These are phyloP conservation scores for Apiotrichum akiyoshidainum DNA, from an alignment of 1,284 basidiomycete species.

Conservation along the genomic window DNA sequence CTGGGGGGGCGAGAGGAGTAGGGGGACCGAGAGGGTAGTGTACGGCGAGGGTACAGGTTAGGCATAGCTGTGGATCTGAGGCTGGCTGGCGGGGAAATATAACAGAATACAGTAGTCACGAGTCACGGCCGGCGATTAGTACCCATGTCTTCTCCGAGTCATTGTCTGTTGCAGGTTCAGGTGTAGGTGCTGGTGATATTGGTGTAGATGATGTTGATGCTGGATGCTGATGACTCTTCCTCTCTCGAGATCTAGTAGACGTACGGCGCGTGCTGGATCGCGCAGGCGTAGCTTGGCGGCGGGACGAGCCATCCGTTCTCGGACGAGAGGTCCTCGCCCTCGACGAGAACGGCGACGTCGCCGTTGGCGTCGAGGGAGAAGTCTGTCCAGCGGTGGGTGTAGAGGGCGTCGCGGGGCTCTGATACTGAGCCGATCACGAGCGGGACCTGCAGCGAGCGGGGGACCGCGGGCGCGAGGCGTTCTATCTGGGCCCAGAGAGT, in stretches of 20 bases:
- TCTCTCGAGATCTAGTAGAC: constrained; percentile 12
- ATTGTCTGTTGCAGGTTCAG: too few relatives aligned
- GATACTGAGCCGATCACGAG: constrained; percentile 52
- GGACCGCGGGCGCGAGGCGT: constrained; percentile 23
- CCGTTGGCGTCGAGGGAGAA: constrained; percentile 28
- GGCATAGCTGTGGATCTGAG: too few relatives aligned
- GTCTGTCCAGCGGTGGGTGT: constrained; percentile 37
- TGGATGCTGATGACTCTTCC: too few relatives aligned
- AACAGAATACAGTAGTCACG: too few relatives aligned
- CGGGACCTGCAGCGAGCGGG: constrained; percentile 49
- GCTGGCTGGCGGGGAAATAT: too few relatives aligned
- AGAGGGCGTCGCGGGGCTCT: constrained; percentile 47
- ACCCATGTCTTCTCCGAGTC: too few relatives aligned
- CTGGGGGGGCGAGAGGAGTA: too few relatives aligned
- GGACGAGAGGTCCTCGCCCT: constrained; percentile 29
- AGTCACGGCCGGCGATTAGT: too few relatives aligned
- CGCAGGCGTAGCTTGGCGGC: constrained; percentile 39
- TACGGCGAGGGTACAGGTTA: too few relatives aligned
- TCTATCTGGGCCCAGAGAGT: constrained; percentile 14
- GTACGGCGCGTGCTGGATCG: constrained; percentile 31
- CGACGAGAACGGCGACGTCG: constrained; percentile 22
- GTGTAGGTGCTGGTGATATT: too few relatives aligned
- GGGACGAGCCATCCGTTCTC: constrained; percentile 45
- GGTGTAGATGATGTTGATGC: too few relatives aligned
- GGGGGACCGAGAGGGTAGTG: too few relatives aligned